Conservation (phyloP, 176 grass and related monocot species). For the Carex kokanica region DNA sequence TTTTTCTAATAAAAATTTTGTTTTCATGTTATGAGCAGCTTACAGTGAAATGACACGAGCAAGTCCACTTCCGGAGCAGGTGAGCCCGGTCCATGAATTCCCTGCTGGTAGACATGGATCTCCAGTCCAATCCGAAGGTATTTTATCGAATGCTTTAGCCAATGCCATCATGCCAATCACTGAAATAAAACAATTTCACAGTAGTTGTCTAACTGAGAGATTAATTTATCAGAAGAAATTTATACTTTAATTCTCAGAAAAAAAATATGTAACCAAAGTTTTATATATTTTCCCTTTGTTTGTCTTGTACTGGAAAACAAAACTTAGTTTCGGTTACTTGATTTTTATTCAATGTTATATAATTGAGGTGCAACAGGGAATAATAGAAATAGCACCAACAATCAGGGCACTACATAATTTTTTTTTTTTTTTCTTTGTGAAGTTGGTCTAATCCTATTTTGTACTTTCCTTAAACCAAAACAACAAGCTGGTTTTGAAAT, state of each 20-base stretch:
- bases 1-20: background rate
- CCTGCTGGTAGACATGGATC: constrained; percentile 75
- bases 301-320: no score
- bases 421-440: no score
- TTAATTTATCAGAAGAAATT: background rate
- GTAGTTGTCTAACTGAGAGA: background rate
- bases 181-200: constrained; percentile 21
- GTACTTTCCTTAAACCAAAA: no score
- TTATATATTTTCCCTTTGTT: background rate
- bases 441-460: no score
- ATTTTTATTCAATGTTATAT: background rate
- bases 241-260: no score
- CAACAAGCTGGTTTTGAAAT: no score
- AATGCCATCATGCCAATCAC: constrained; percentile 76
- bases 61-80: constrained; percentile 42
- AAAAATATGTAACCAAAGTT: no score
- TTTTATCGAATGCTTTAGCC: constrained; percentile 48
- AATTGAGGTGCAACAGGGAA: background rate
- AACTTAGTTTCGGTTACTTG: no score
- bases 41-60: constrained; percentile 60
- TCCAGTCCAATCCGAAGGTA: constrained; percentile 72
- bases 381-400: background rate
- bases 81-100: constrained; percentile 78
- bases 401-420: no score
- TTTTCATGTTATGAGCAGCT: constrained; percentile 13